Base-by-base conservation (phyloP, 2,329 filamentous ascomycete species). In the Fusarium siculi region DNA sequence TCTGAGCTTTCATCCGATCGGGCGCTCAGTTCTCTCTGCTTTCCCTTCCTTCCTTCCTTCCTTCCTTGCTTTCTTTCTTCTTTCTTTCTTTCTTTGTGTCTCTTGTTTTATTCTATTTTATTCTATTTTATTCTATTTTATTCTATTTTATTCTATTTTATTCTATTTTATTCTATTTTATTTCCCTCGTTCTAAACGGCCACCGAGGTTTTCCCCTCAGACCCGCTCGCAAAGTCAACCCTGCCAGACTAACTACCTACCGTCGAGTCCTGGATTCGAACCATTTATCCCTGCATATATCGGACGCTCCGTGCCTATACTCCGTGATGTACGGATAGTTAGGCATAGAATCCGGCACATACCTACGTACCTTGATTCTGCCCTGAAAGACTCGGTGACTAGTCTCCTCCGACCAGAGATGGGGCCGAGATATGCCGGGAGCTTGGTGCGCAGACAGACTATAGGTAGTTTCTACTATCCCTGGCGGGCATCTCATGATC, bases 281-380 rank as follows among this genome's bases (percentile, higher is more conserved):
- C 25, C 40, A 60, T 60, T 39, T 44, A 72, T 72, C 69, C 69
- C 68, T 72, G 69, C 58, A 47, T 68, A 65, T 72, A 72, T 60
- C 68, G 63, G 58, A 65, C 34, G 36, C 64, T 57, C 63, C 69
- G 68, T 58, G 46, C 9, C 21, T 32, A 49, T 49, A 49, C 46
- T 32, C 46, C 28, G 10, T n/a, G 10, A 30, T 49, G 46, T 25
- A 40, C 16, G 16, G 37, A 12, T 14, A 21, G 44, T 46, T 30
- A 47, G 36, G 25, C 36, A 58, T 49, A 63, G 46, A 63, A 19
- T 40, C 46, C 63, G 57, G 68, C 61, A 66, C 46, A 37, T 53
- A 36, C 37, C 44, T 66, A 57, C 52, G 46, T 54, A 46, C 32
- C 47, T 70, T n/a, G 53, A 42, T 44, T 40, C 34, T 49, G 32